Evolutionary conservation across 352 stramenopile species (phyloP).

Genomic region (Globisporangium perplexum): DNA sequence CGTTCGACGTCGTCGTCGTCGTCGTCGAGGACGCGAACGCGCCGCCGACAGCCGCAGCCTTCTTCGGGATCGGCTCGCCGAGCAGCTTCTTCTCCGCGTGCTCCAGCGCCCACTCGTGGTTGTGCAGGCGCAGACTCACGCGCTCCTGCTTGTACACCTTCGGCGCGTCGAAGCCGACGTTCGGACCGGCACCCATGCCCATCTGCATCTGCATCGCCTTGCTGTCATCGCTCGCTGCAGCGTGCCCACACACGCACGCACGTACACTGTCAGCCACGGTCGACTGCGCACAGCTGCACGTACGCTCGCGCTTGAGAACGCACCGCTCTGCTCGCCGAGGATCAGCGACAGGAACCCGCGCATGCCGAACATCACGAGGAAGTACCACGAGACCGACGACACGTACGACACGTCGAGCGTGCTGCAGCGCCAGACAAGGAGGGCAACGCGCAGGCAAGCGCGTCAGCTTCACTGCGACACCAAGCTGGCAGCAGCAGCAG

Average conservation of each 20-base stretch:
- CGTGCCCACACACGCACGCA: neutral
- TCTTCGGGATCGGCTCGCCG: slow-evolving; percentile 58
- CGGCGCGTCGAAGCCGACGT: slow-evolving; percentile 87
- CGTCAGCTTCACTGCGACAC: neutral
- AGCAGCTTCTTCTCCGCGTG: slow-evolving; percentile 81
- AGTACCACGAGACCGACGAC: slow-evolving; percentile 97
- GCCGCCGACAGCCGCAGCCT: slow-evolving; percentile 12
- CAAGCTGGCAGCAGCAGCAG: neutral
- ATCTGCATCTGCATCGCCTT: slow-evolving; percentile 92
- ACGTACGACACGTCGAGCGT: slow-evolving; percentile 98
- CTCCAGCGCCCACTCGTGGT: slow-evolving; percentile 77
- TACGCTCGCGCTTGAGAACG: neutral
- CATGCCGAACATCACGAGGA: slow-evolving; percentile 99
- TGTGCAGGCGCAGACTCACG: slow-evolving; percentile 77
- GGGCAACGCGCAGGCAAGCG: neutral
- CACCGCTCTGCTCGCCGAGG: slow-evolving; percentile 89
- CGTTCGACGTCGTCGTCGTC: slow-evolving; percentile 21
- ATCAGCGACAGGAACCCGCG: slow-evolving; percentile 95
- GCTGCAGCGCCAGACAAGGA: slow-evolving; percentile 16
- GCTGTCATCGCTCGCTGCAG: slow-evolving; percentile 77
- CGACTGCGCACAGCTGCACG: neutral
- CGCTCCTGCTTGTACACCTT: slow-evolving; percentile 89
- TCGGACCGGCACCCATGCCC: slow-evolving; percentile 80
- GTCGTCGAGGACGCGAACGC: slow-evolving; percentile 12
- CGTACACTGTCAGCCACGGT: neutral